These are phyloP conservation scores for Mucor saturninus DNA, from an alignment of 371 early-diverging fungal species.

Conservation along the genomic window DNA sequence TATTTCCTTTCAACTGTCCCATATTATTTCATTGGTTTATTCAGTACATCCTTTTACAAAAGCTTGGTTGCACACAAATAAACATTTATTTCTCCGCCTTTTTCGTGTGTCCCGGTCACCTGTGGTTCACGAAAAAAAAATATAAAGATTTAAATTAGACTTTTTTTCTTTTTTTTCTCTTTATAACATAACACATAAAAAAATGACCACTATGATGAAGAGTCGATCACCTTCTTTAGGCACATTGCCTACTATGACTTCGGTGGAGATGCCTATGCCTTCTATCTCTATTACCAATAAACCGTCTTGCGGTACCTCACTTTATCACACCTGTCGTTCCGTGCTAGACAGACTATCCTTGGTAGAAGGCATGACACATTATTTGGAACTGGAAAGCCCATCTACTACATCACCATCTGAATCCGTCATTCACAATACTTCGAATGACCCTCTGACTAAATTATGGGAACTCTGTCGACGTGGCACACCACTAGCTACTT, in stretches of 20 bases:
- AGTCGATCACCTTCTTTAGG: conserved; percentile 40
- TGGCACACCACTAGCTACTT: conserved; percentile 82
- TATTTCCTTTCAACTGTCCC: conserved; percentile 5
- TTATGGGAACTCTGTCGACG: conserved; percentile 89
- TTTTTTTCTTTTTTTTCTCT: not conserved
- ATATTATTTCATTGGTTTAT: conserved; percentile 15
- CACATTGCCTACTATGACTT: conserved; percentile 24
- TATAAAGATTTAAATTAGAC: conserved; percentile 2
- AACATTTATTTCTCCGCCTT: not conserved
- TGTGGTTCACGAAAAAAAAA: conserved; percentile 14
- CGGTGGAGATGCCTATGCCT: conserved; percentile 35
- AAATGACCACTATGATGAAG: conserved; percentile 17
- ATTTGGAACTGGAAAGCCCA: conserved; percentile 39
- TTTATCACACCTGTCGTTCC: conserved; percentile 69
- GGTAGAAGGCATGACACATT: conserved; percentile 65
- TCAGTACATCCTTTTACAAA: conserved; percentile 3
- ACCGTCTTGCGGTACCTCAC: conserved; percentile 48
- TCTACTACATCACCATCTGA: conserved; percentile 32
- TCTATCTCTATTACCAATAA: conserved; percentile 41
- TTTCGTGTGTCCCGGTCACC: conserved; percentile 1
- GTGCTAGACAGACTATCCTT: conserved; percentile 62
- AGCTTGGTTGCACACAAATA: not conserved
- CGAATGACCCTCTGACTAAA: conserved; percentile 79
- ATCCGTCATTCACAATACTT: conserved; percentile 21
- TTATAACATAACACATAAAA: conserved; percentile 2